phyloP scores from a whole-genome alignment of 2,329 filamentous ascomycete species.

The Ciborinia camelliae region DNA sequence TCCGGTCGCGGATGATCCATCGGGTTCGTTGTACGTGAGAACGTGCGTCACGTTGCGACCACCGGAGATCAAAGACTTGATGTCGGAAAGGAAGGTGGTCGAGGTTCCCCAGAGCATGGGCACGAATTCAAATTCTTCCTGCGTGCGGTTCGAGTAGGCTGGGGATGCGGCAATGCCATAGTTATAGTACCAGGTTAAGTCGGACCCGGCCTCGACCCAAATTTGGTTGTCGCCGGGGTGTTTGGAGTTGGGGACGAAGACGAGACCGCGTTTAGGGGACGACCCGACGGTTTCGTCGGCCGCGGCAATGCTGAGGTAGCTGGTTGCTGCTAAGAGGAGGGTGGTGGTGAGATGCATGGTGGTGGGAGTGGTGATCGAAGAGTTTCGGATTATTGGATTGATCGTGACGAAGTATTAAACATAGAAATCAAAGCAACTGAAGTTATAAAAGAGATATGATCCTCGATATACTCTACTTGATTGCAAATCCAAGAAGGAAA shows the following conservation, averaged over 20 bases:
- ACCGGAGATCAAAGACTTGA: conserved; percentile 53
- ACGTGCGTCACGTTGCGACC: conserved; percentile 62
- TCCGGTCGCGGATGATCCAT: conserved; percentile 46
- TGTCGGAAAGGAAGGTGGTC: conserved; percentile 58
- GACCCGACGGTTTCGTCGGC: conserved; percentile 18
- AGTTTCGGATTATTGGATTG: background rate
- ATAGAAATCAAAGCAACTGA: background rate
- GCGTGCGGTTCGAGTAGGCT: conserved; percentile 46
- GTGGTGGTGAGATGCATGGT: conserved; percentile 22
- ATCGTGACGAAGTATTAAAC: background rate
- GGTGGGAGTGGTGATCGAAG: conserved; percentile 11
- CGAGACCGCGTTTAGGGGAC: conserved; percentile 67
- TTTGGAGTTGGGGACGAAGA: conserved; percentile 57
- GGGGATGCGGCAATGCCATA: conserved; percentile 58
- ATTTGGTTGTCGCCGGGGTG: conserved; percentile 60
- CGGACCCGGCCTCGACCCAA: conserved; percentile 56
- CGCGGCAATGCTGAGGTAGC: conserved; percentile 1
- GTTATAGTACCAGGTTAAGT: conserved; percentile 84
- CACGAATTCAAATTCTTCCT: conserved; percentile 66
- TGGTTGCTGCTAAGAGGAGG: conserved; percentile 12
- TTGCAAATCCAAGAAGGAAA: background rate
- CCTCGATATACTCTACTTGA: background rate
- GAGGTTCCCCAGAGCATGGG: conserved; percentile 75
- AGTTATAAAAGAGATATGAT: background rate
- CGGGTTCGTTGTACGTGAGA: conserved; percentile 78